A percentile compares a stretch with the other conserved stretches of the same genome.
These are phyloP conservation scores for Fusarium transvaalense DNA, from an alignment of 2,329 filamentous ascomycete genomes.

Conservation along the genomic window DNA sequence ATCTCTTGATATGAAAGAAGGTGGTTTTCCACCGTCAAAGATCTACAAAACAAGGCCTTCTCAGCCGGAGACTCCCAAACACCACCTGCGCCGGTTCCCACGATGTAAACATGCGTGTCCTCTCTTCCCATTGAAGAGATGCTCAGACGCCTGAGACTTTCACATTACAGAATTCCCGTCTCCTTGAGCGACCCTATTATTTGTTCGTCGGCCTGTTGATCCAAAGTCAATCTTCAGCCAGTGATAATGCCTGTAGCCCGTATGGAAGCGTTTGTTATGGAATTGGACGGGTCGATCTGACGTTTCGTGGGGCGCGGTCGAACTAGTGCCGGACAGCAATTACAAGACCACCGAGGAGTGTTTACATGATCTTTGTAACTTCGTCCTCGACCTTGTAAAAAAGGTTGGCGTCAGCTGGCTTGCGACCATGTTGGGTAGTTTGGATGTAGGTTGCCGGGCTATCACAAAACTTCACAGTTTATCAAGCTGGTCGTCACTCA, in stretches of 20 bases:
- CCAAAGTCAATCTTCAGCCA: conserved; percentile 49
- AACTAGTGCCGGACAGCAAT: conserved; percentile 38
- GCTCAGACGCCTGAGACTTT: conserved; percentile 50
- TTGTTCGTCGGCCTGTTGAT: conserved; percentile 48
- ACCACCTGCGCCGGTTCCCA: conserved; percentile 47
- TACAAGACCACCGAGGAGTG: conserved; percentile 30
- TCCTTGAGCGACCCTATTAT: conserved; percentile 48
- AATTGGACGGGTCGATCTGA: conserved; percentile 38
- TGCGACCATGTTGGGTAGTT: conserved; percentile 28
- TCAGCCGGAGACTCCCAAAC: conserved; percentile 51
- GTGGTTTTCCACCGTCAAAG: conserved; percentile 61
- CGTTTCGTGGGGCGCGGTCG: conserved; percentile 33
- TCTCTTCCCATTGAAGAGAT: conserved; percentile 54
- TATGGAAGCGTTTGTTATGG: conserved; percentile 19
- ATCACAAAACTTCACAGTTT: conserved; percentile 36
- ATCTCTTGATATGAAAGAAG: conserved; percentile 59
- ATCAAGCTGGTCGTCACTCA: conserved; percentile 65
- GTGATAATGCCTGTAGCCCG: conserved; percentile 17
- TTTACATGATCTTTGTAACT: conserved; percentile 89
- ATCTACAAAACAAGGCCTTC: conserved; percentile 56
- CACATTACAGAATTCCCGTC: conserved; percentile 49
- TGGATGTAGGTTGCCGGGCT: conserved; percentile 32
- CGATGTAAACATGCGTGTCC: conserved; percentile 48
- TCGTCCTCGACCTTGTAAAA: conserved; percentile 83
- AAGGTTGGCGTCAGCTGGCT: conserved; percentile 50